Evolutionary conservation across 2,329 filamentous ascomycete genomes (phyloP), one percentile per base, ranked within the genome.

Genomic region (Neophaeococcomyces aloes): DNA sequence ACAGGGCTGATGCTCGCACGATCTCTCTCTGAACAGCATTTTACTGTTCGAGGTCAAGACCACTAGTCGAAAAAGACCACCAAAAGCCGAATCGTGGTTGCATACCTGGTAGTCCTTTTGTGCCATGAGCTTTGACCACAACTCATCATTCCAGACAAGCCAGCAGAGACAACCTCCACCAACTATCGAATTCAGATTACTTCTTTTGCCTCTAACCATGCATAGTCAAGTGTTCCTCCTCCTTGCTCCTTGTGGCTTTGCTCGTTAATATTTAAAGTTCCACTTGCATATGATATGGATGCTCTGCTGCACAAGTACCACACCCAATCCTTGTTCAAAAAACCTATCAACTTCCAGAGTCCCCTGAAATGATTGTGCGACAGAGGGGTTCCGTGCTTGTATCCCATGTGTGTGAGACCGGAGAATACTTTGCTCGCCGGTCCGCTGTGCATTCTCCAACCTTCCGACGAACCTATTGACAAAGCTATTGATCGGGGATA

Each of bases 191-290:
- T 27, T 10, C 10, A 10, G 23, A 27, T 27, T 5, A 10, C 5
- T 27, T 27, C 10, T 5, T 27, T 27, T 10, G 23, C 5, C 10
- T 27, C 38, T 33, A 41, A 23, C 29, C 10, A 11, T 17, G 18
- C 29, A 31, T 32, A 11, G 29, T 41, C 38, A 41, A 41, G 29
- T 15, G n/a, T n/a, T n/a, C n/a, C n/a, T n/a, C n/a, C n/a, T n/a
- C 29, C 13, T 10, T 6, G 19, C 38, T 31, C n/a, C n/a, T 30
- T 17, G 3, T 13, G 15, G 14, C 21, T 19, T 36, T 36, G 6
- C 19, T 13, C 10, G 11, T 7, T 17, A n/a, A 38, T 38, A n/a
- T 19, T 19, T 38, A 25, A 38, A 27, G 13, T 36, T 38, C 11
- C 35, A 19, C n/a, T 19, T 25, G 35, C 19, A 27, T 38, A 10